phyloP scores from a whole-genome alignment of 2,329 filamentous ascomycete species.

The Whalleya microplaca region DNA sequence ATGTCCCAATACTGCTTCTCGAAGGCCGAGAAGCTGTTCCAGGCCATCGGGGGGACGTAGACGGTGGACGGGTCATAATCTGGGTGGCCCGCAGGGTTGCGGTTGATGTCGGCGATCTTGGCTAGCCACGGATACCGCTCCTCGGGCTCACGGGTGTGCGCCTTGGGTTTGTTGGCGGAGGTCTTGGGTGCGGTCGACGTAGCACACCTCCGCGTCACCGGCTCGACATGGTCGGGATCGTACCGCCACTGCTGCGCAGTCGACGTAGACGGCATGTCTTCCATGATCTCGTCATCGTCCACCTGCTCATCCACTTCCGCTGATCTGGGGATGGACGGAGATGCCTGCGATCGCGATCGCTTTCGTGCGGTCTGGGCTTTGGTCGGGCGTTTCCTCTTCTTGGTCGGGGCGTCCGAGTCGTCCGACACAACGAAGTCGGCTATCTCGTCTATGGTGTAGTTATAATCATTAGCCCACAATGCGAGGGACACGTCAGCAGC shows the following conservation, averaged over 20 bases:
- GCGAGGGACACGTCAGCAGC: background rate
- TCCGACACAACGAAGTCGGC: constrained; percentile 88
- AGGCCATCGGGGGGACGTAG: constrained; percentile 83
- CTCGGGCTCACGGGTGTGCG: constrained; percentile 80
- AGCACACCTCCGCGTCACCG: constrained; percentile 31
- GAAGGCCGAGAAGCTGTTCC: constrained; percentile 85
- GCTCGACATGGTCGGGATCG: constrained; percentile 52
- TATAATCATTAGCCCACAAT: constrained; percentile 12
- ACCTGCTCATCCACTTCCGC: constrained; percentile 41
- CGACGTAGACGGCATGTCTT: constrained; percentile 64
- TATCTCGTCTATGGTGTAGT: constrained; percentile 68
- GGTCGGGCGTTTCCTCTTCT: constrained; percentile 75
- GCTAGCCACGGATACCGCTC: constrained; percentile 90
- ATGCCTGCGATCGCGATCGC: constrained; percentile 60
- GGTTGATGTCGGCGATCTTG: constrained; percentile 81
- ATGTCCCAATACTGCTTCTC: constrained; percentile 99
- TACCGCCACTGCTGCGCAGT: constrained; percentile 83
- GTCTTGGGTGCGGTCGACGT: constrained; percentile 31
- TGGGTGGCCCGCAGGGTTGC: constrained; percentile 74
- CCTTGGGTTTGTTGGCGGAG: constrained; percentile 62
- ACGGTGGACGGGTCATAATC: constrained; percentile 91
- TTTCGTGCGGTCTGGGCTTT: constrained; percentile 63
- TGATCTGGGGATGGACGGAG: constrained; percentile 45
- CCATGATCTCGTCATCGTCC: constrained; percentile 56
- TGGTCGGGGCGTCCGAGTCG: constrained; percentile 75